Evolutionary conservation across 2,329 filamentous ascomycete genomes (phyloP), one percentile per base, ranked within the genome.

Genomic region (Chaetomium globosum): DNA sequence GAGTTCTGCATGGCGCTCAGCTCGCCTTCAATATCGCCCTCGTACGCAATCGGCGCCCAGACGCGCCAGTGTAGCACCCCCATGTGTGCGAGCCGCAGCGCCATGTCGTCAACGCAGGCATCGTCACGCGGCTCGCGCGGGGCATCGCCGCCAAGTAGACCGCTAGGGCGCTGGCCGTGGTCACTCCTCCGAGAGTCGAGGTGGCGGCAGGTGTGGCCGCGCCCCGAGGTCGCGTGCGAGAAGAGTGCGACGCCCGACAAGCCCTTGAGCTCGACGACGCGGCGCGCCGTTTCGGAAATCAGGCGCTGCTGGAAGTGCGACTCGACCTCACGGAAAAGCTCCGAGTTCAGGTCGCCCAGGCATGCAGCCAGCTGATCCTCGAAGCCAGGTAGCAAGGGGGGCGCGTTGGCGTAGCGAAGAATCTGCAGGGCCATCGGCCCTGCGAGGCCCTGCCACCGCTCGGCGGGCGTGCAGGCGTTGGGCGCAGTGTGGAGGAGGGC

Each of bases 41-140:
- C 69, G 74, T 97, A 97, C 13, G 90, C 87, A 61, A 96, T 80
- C 2, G 86, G 85, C 1, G 86, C 85, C 92, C 93, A 98, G 3
- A 97, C 89, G 57, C 91, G 85, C 93, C 93, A 97, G 77, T 97
- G 93, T 28, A 98, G 79, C 6, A 95, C 83, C 16, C 91, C 87
- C 53, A 97, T 86, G 73, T 97, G 94, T 6, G 92, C 89, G 59
- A 97, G 82, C 54, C 91, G 87, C 53, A 88, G 89, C 0, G 91
- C 87, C 75, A 97, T 86, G 65, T 92, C 88, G 52, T 83, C 82
- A 46, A 90, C 73, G 39, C 82, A 81, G 52, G 79, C 80, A 57
- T 86, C 83, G 58, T 85, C 83, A 52, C 82, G 80, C 9, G 77
- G 75, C 62, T 82, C 80, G 10, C 78, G 79, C 65, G 72, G 71